A percentile compares a stretch with the other conserved stretches of the same genome.
Evolutionary conservation across 208 protist genomes (phyloP).

Genomic region (Tritrichomonas foetus): DNA sequence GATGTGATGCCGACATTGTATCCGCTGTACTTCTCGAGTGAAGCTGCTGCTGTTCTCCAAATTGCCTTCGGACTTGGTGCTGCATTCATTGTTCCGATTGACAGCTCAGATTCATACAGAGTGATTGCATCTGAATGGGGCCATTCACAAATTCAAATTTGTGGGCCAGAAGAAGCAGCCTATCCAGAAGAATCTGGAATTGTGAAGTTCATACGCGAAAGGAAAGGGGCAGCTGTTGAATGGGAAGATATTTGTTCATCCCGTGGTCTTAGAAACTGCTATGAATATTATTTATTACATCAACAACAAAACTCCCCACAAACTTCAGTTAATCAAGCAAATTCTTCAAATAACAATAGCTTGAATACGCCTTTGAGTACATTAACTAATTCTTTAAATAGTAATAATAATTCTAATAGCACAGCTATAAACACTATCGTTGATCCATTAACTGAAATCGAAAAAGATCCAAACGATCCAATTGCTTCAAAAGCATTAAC

Average conservation of each 20-base stretch:
- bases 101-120: neutral
- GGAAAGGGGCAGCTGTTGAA: neutral
- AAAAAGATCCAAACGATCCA: neutral
- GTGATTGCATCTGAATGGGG: slow-evolving; percentile 13
- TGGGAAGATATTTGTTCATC: neutral
- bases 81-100: neutral
- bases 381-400: too few species aligned
- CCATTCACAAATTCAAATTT: neutral
- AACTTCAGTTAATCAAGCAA: neutral
- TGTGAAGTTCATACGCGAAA: neutral
- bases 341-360: too few species aligned
- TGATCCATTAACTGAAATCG: neutral
- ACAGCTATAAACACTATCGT: too few species aligned
- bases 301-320: too few species aligned
- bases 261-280: neutral
- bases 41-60: neutral
- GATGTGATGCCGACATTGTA: slow-evolving; percentile 8
- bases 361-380: too few species aligned
- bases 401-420: too few species aligned
- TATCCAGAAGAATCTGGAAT: neutral
- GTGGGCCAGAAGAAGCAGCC: neutral
- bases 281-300: too few species aligned
- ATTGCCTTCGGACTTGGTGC: neutral
- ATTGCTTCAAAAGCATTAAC: neutral
- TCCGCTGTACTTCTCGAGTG: neutral